Evolutionary conservation across 495 filamentous ascomycete genomes (phyloP), one percentile per base, ranked within the genome.

Genomic region (Trichoderma parareesei): DNA sequence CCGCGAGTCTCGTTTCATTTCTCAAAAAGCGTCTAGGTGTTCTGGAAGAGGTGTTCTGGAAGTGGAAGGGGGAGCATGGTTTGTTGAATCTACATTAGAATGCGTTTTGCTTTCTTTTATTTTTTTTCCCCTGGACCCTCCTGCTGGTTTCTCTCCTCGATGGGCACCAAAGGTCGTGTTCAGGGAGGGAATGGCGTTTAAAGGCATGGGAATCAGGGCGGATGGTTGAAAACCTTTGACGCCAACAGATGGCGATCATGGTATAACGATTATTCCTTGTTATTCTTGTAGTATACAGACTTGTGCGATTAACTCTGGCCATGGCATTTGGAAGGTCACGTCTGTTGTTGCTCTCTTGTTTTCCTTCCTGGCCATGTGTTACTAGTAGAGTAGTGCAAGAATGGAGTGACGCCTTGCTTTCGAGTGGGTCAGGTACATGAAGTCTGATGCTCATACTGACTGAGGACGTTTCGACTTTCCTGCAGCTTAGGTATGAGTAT

Each of bases 161-260:
- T 27, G n/a, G 3, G 53, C 27, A 37, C 53, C 53, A 37, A 27
- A 57, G 27, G 27, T 57, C 53, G 14, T 57, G 37, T 35, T 18
- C 35, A 57, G 11, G 53, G 53, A 10, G 53, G 3, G 2, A 49
- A 27, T 49, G 53, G 53, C 53, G 53, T 57, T 57, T 8, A 0
- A 18, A 35, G 20, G 20, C 14, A 35, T 57, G 53, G 53, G 53
- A 49, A 57, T 57, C 53, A 35, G 53, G 53, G 53, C 18, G 53
- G 53, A 57, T 57, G 53, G 53, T 57, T 14, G 27, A 57, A 57
- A 33, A 57, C 53, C 53, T 57, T 6, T 27, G 27, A 57, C 27
- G 20, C 53, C 10, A 57, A 57, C 35, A 57, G 53, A 57, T 57
- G 53, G 53, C 53, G 53, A 57, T 14, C 33, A 27, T 27, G 53